A percentile compares a stretch with the other conserved stretches of the same genome.
Conservation (phyloP, 805 yeast species). For the Saturnispora dispora region DNA sequence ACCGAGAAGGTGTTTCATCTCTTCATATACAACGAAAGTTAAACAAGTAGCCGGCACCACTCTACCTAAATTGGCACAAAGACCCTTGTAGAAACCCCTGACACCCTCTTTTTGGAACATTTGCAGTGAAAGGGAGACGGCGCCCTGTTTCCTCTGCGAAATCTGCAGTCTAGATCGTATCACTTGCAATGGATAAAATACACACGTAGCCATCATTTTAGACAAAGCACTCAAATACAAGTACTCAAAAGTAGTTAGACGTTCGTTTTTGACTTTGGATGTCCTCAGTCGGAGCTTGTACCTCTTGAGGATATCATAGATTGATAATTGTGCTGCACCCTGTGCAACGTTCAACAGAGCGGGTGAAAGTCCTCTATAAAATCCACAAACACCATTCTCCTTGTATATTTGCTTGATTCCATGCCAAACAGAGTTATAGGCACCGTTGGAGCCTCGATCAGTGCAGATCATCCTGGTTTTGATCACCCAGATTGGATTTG, state of each 20-base stretch:
- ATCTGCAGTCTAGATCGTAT: conserved; percentile 68
- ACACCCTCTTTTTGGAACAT: conserved; percentile 47
- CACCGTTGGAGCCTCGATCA: conserved; percentile 33
- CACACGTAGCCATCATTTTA: conserved; percentile 56
- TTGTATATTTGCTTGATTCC: conserved; percentile 44
- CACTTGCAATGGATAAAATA: conserved; percentile 80
- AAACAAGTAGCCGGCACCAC: conserved; percentile 91
- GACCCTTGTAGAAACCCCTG: conserved; percentile 73
- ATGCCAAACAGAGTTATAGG: conserved; percentile 48
- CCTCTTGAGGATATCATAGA: conserved; percentile 71
- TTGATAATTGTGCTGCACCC: conserved; percentile 78
- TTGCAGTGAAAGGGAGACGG: conserved; percentile 27
- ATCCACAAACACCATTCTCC: conserved; percentile 56
- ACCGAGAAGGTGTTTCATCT: conserved; percentile 29
- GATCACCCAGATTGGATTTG: conserved; percentile 94
- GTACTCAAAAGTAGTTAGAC: conserved; percentile 44
- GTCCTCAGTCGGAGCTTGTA: conserved; percentile 14
- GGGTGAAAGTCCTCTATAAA: conserved; percentile 76
- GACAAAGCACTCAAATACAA: conserved; percentile 58
- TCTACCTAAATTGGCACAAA: conserved; percentile 65
- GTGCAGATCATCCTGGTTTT: conserved; percentile 80
- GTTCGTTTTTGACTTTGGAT: conserved; percentile 11
- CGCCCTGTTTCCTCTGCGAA: conserved; percentile 24
- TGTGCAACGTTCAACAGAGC: conserved; percentile 77
- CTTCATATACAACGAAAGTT: conserved; percentile 81